These are phyloP conservation scores for Phytophthora macrochlamydospora DNA, from an alignment of 352 stramenopile genomes.

Conservation along the genomic window DNA sequence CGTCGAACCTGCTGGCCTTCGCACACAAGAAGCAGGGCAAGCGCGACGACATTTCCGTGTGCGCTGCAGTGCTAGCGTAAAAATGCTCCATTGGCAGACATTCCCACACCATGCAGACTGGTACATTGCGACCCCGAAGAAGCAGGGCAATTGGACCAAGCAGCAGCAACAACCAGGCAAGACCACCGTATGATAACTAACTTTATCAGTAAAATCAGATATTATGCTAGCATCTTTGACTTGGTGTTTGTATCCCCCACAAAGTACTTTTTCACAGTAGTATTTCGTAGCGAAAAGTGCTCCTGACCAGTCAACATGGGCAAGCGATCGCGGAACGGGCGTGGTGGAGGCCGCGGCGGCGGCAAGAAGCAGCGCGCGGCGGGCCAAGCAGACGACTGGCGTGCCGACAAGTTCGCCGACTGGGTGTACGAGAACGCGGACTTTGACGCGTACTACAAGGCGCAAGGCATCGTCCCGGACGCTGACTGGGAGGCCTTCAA, in stretches of 20 bases:
- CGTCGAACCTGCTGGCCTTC: constrained; percentile 88
- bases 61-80: constrained; percentile 81
- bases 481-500: constrained; percentile 93
- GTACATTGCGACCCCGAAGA: neutral
- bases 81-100: constrained; percentile 26
- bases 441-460: constrained; percentile 89
- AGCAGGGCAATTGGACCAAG: too few relatives aligned
- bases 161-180: neutral
- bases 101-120: constrained; percentile 16
- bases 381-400: constrained; percentile 36
- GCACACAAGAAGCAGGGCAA: constrained; percentile 90
- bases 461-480: constrained; percentile 80
- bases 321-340: constrained; percentile 53
- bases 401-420: constrained; percentile 76
- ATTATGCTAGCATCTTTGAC: neutral
- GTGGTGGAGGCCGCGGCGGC: constrained; percentile 27
- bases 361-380: constrained; percentile 63
- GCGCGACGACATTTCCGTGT: constrained; percentile 88
- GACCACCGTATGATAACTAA: constrained; percentile 4
- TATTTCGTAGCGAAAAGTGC: too few relatives aligned
- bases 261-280: constrained; percentile 13
- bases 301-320: constrained; percentile 33
- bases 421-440: constrained; percentile 89
- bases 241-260: neutral
- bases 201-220: constrained; percentile 2